Percentiles rank a stretch among this genome's conserved stretches.
phyloP scores from a whole-genome alignment of 176 grass and related monocot genomes.

The Raddia guianensis region DNA sequence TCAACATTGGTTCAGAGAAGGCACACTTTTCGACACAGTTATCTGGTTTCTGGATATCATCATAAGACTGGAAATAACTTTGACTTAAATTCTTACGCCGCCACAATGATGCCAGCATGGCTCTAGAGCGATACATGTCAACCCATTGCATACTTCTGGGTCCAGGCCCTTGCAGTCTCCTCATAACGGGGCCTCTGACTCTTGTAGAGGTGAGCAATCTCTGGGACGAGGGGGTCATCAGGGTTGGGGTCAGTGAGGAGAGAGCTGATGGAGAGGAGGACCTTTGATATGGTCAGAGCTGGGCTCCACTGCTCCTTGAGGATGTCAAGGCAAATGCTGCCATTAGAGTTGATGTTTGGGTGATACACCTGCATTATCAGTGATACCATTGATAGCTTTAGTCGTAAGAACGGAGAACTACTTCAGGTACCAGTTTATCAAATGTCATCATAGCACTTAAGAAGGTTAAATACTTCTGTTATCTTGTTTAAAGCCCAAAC shows the following conservation, averaged over 20 bases:
- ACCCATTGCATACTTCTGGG: conserved; percentile 60
- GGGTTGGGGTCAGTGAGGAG: conserved; percentile 79
- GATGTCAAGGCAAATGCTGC: conserved; percentile 82
- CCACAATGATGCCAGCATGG: neutral
- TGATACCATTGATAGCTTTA: conserved; percentile 18
- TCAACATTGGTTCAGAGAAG: conserved; percentile 26
- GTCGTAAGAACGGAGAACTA: neutral
- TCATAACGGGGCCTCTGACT: conserved; percentile 45
- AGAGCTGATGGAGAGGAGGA: conserved; percentile 77
- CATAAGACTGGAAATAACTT: neutral
- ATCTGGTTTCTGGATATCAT: neutral
- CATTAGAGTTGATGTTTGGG: conserved; percentile 85
- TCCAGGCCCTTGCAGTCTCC: conserved; percentile 56
- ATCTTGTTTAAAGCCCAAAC: neutral
- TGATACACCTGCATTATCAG: conserved; percentile 61
- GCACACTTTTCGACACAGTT: neutral
- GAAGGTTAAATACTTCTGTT: neutral
- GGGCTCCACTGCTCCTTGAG: conserved; percentile 94
- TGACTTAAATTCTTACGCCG: neutral
- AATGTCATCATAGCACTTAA: neutral
- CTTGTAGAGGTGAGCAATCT: conserved; percentile 76
- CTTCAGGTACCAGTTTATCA: neutral
- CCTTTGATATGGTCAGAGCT: conserved; percentile 78
- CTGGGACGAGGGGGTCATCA: conserved; percentile 71
- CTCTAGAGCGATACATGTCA: neutral